These are phyloP conservation scores for Quercus phellos DNA, from an alignment of 331 rosid genomes.

Conservation along the genomic window DNA sequence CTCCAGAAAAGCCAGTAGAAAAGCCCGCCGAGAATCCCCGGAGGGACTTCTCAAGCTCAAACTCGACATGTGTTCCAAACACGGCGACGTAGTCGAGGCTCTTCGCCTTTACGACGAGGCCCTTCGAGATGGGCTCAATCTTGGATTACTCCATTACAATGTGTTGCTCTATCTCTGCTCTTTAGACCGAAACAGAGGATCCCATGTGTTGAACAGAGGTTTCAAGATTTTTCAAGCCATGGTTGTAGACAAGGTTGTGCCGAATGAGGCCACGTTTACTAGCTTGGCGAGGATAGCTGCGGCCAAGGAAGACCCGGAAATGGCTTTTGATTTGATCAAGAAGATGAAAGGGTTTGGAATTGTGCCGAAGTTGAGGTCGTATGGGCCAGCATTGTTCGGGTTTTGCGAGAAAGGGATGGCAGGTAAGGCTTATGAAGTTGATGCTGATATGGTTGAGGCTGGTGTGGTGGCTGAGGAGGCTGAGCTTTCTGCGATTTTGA, in stretches of 20 bases:
- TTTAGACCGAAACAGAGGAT: conserved; percentile 2
- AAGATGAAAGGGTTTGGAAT: conserved; percentile 28
- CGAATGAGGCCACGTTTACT: conserved; percentile 80
- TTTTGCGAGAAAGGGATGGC: conserved; percentile 66
- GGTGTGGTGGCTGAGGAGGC: conserved; percentile 63
- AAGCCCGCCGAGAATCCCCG: conserved; percentile 48
- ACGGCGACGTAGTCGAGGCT: conserved; percentile 53
- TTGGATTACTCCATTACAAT: conserved; percentile 27
- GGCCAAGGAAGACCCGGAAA: conserved; percentile 65
- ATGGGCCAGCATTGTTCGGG: conserved; percentile 51
- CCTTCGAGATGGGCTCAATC: conserved; percentile 25
- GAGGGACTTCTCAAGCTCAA: conserved; percentile 40
- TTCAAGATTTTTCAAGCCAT: conserved; percentile 72
- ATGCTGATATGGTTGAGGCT: conserved; percentile 61
- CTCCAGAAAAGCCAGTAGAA: conserved; percentile 39
- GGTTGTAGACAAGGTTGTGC: conserved; percentile 48
- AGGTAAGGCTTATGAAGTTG: conserved; percentile 66
- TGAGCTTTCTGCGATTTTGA: conserved; percentile 68
- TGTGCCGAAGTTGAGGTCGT: conserved; percentile 70
- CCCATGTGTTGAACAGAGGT: conserved; percentile 23
- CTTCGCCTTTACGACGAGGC: conserved; percentile 75
- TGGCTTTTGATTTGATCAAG: conserved; percentile 67
- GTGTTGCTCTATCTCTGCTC: conserved; percentile 47
- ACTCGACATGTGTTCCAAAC: conserved; percentile 52
- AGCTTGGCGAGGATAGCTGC: conserved; percentile 77